phyloP scores from a whole-genome alignment of 768 basidiomycete genomes.

The Galerina sulciceps region DNA sequence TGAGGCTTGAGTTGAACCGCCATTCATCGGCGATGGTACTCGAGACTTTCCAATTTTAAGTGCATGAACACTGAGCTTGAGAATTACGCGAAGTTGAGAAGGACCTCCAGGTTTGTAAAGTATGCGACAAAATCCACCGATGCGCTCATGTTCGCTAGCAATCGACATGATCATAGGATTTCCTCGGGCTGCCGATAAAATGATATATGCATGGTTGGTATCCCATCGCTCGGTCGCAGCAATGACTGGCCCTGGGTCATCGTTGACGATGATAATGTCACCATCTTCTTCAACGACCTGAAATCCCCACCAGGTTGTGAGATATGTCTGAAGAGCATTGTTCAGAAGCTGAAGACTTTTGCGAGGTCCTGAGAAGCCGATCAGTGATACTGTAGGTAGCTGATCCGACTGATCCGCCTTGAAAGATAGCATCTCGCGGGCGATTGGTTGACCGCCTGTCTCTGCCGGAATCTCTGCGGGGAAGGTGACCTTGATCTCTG shows the following conservation, averaged over 20 bases:
- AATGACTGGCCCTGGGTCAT: slow-evolving; percentile 64
- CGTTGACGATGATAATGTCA: slow-evolving; percentile 83
- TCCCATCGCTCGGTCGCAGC: slow-evolving; percentile 62
- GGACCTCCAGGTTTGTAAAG: slow-evolving; percentile 92
- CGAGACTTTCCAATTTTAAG: slow-evolving; percentile 51
- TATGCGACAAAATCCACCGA: slow-evolving; percentile 88
- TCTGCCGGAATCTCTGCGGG: slow-evolving; percentile 62
- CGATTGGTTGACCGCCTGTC: slow-evolving; percentile 30
- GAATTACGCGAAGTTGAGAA: slow-evolving; percentile 63
- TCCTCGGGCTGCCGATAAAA: slow-evolving; percentile 75
- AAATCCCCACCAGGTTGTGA: slow-evolving; percentile 81
- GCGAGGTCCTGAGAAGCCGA: slow-evolving; percentile 71
- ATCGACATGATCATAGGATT: slow-evolving; percentile 64
- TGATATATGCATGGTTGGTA: slow-evolving; percentile 67
- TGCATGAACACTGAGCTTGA: slow-evolving; percentile 67
- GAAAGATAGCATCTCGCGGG: slow-evolving; percentile 50
- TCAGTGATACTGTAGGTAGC: slow-evolving; percentile 63
- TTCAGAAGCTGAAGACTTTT: slow-evolving; percentile 72
- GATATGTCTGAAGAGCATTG: slow-evolving; percentile 65
- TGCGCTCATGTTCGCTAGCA: slow-evolving; percentile 72
- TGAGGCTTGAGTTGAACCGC: slow-evolving; percentile 4
- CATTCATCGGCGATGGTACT: slow-evolving; percentile 20
- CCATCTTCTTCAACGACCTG: slow-evolving; percentile 50
- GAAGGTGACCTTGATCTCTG: slow-evolving; percentile 89
- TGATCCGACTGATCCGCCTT: slow-evolving; percentile 39